Base-by-base conservation (phyloP, 768 basidiomycete genomes). In the Rubroboletus pulcherrimus region DNA sequence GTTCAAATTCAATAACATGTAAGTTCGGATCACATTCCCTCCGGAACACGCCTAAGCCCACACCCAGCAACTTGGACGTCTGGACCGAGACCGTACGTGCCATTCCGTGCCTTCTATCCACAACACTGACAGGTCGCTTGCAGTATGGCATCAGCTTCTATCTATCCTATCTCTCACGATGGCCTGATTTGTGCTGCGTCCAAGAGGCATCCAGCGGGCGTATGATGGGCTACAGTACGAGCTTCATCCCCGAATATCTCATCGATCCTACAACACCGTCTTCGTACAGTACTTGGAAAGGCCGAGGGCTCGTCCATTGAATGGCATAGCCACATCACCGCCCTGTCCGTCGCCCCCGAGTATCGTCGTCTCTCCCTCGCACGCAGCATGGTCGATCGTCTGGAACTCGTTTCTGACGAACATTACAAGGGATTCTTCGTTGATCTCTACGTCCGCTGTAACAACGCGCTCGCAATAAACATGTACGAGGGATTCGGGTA, bases 401-500 rank as follows among this genome's bases (percentile, higher is more conserved):
- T 99, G 43, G 96, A 98, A 71, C 78, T 81, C 62, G 87, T 93
- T 8, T 92, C 91, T 1, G 87, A 94, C 69, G 80, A 85, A 56
- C 79, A 79, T 26, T 90, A 93, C 77, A 82, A 82, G 58, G 91
- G 86, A 4, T 90, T 84, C 79, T 98, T 96, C 65, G 93, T 98
- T 46, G 97, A 98, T 72, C 81, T 99, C 21, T 98, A 93, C 68
- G 96, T 98, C 54, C 84, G 97, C 49, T 93, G 91, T 64, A 86
- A 86, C 56, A 97, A 96, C 63, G 63, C 72, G 3, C 77, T 93
- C 21, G 97, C 96, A 19, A 91, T 96, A 56, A 78, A 76, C 19
- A 89, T 99, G 88, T 98, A 98, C 66, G 93, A 98, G 69, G 80
- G 84, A 39, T 75, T 98, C 67, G 95, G 92, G 11, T 99, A 99